Evolutionary conservation across 306 rosid species (phyloP).

Genomic region (Fragaria ananassa): DNA sequence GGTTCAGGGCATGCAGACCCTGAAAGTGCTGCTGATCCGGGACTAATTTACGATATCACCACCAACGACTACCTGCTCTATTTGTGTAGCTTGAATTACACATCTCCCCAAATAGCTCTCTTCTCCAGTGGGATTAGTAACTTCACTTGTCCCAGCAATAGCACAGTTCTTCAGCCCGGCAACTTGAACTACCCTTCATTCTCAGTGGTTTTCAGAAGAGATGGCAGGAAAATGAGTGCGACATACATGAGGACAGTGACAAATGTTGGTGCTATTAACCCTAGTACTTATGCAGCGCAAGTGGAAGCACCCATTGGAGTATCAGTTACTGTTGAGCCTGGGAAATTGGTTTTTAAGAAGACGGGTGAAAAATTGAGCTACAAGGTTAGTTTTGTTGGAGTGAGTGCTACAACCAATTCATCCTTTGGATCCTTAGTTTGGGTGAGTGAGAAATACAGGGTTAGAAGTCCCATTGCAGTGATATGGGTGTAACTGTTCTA

Average conservation of each 20-base stretch:
- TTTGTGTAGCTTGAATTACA: constrained; percentile 55
- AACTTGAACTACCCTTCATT: constrained; percentile 75
- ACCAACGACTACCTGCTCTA: constrained; percentile 47
- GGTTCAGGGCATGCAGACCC: constrained; percentile 78
- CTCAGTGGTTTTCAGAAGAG: constrained; percentile 36
- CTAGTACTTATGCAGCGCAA: constrained; percentile 46
- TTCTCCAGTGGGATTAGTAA: constrained; percentile 33
- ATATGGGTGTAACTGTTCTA: constrained; percentile 32
- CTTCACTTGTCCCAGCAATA: constrained; percentile 32
- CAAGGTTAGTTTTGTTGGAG: constrained; percentile 39
- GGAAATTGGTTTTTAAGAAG: constrained; percentile 35
- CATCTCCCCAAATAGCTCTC: constrained; percentile 49
- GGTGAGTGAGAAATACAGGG: constrained; percentile 42
- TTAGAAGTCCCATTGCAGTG: constrained; percentile 67
- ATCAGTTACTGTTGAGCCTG: constrained; percentile 41
- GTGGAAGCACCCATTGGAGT: constrained; percentile 51
- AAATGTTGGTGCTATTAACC: constrained; percentile 46
- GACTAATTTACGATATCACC: constrained; percentile 55
- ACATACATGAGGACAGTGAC: constrained; percentile 55
- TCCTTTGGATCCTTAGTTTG: constrained; percentile 59
- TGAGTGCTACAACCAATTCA: constrained; percentile 10
- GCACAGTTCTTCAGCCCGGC: constrained; percentile 30
- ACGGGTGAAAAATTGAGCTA: constrained; percentile 53
- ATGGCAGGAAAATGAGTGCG: constrained; percentile 21
- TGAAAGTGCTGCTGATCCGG: constrained; percentile 64